A percentile compares a stretch with the other conserved stretches of the same genome.
Conservation (phyloP, 2,329 filamentous ascomycete species). For the Cytospora leucostoma region DNA sequence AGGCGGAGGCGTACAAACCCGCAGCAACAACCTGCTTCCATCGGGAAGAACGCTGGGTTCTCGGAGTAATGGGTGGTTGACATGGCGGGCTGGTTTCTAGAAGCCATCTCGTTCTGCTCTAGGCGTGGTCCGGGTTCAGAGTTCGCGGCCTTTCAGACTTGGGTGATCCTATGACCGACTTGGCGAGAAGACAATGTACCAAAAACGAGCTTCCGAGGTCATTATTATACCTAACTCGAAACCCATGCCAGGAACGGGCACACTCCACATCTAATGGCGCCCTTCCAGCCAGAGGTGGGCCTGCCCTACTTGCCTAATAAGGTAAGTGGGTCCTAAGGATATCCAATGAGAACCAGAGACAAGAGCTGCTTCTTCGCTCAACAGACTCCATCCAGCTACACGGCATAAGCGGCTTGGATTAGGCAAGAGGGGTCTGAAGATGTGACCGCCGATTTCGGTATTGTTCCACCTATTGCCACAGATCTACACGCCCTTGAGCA, state of each 20-base stretch:
- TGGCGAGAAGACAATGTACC: neutral
- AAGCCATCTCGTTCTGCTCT: neutral
- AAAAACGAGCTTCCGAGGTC: neutral
- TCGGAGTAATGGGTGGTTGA: slow-evolving; percentile 22
- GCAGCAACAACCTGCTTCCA: slow-evolving; percentile 62
- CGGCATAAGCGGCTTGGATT: neutral
- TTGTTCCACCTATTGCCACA: neutral
- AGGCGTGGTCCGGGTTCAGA: neutral
- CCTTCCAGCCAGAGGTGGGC: neutral
- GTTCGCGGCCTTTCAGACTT: neutral
- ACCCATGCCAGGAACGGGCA: slow-evolving; percentile 13
- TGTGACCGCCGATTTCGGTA: neutral
- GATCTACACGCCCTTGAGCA: too few species aligned
- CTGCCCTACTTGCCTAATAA: neutral
- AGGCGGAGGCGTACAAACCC: slow-evolving; percentile 68
- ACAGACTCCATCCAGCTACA: neutral
- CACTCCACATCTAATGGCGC: neutral
- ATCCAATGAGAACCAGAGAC: slow-evolving; percentile 4
- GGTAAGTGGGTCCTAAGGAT: neutral
- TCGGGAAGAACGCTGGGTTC: slow-evolving; percentile 25
- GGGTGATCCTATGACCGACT: neutral
- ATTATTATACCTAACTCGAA: neutral
- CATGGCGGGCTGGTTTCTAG: neutral
- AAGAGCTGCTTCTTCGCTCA: neutral
- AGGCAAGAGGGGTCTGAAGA: neutral